Base-by-base conservation (phyloP, 179 eudicot species). In the Spergularia azorica region DNA sequence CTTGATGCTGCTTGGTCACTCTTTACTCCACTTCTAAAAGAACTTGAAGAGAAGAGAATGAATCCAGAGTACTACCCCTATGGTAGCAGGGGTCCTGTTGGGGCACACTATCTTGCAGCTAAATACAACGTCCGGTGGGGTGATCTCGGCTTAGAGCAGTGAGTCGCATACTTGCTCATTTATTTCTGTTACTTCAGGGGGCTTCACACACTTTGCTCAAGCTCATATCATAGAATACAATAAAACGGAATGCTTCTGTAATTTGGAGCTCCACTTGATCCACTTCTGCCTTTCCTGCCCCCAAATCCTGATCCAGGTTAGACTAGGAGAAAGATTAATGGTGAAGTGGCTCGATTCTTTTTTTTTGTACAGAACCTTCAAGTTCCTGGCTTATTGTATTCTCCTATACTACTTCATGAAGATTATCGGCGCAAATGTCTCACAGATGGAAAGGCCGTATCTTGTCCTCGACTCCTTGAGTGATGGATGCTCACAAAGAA, bases 41-140 rank as follows among this genome's bases (percentile, higher is more conserved):
- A 95, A 75, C 83, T 95, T 2, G 99, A 95, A 75, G 89, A 90
- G 21, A 90, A 90, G 83, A 93, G 85, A 76, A 81, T 86, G 10
- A 79, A 86, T 17, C 99, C 99, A 0, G 99, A 95, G 75, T 89
- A 86, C 59, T 95, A 95, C 74, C 97, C 97, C 36, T 90, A 91
- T 68, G 99, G 98, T 51, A 95, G 99, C 59, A 87, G 97, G 41
- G 99, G 99, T 54, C 99, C 99, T 2, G 91, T 95, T 38, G 95
- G 99, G 18, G 95, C 99, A 6, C 97, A 95, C 84, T 95, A 93
- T 83, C 97, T 95, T 59, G 97, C 99, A 12, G 98, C 97, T 54
- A 83, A 80, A 81, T 85, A 89, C 85, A 90, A 90, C 9, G 97
- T 95, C 57, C 79, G 87, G 50, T 95, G 99, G 99, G 97, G 97